Evolutionary conservation across 2,329 filamentous ascomycete species (phyloP), one percentile per base, ranked within the genome.

Genomic region (Ambrosiella cleistominuta): DNA sequence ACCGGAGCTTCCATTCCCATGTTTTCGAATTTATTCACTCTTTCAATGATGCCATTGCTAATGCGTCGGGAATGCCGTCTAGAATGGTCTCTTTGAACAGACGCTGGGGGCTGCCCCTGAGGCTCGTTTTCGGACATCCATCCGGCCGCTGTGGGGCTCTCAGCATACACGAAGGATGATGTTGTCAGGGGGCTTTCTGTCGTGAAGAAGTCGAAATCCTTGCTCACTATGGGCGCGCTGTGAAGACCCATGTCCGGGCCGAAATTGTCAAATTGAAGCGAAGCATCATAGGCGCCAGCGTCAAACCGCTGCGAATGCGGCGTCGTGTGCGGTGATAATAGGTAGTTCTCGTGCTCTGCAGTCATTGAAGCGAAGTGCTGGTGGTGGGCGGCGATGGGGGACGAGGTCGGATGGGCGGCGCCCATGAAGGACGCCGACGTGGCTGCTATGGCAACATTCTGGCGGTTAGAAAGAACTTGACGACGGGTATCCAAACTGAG

Each of bases 401-500:
- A 67, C 61, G 75, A 78, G 73, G 73, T 68, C 67, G 54, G 54
- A 50, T 60, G 58, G 1, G 42, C 52, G 13, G 39, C 42, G 9
- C 37, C 50, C 27, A 56, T 49, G 15, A 59, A 61, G 56, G 63
- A 66, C 66, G 59, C 64, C 66, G 64, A 66, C 2, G 66, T 63
- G 64, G 62, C 59, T 68, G 68, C 55, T 39, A 57, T 63, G 12
- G 12, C 37, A 11, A 45, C 44, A 17, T 44, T 56, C 42, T 60
- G 58, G 7, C 58, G 55, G 19, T 57, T 57, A 6, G 58, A 50
- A 0, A 60, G 38, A 12, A 57, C 58, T 70, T 79, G 77, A 71
- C 77, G 76, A 72, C 81, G 75, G 63, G 80, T 85, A 72, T 94
- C 88, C 66, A 94, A 77, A 73, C 86, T 93, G 73, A 90, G 81